Conservation (phyloP, 192 early-diverging fungal species). For the Backusella psychrophila region DNA sequence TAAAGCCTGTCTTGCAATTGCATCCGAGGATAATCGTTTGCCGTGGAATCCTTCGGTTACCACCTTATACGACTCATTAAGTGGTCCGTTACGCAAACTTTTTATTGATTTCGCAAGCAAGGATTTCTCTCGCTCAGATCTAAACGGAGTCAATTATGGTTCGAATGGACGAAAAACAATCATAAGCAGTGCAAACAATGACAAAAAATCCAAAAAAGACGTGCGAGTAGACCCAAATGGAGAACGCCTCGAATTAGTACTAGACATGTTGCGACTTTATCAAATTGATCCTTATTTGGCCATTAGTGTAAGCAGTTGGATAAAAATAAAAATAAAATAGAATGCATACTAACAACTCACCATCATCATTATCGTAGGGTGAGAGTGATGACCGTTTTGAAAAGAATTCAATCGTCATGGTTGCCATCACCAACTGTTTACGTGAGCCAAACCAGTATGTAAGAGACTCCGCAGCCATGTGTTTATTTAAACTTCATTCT, state of each 20-base stretch:
- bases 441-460: constrained; percentile 69
- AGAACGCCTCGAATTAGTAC: constrained; percentile 83
- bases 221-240: constrained; percentile 42
- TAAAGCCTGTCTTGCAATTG: constrained; percentile 69
- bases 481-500: constrained; percentile 72
- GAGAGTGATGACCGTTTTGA: constrained; percentile 65
- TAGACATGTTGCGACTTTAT: constrained; percentile 74
- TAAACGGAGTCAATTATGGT: constrained; percentile 14
- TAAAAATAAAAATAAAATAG: neutral
- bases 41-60: constrained; percentile 71
- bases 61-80: constrained; percentile 55
- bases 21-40: constrained; percentile 60
- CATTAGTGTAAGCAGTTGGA: constrained; percentile 53
- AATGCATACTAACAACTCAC: neutral
- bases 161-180: constrained; percentile 29
- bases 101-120: constrained; percentile 55
- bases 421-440: constrained; percentile 72
- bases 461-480: constrained; percentile 67
- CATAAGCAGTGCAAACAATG: constrained; percentile 26
- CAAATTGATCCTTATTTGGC: constrained; percentile 73
- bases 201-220: constrained; percentile 49
- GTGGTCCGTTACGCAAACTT: constrained; percentile 57
- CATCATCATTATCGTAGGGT: constrained; percentile 29
- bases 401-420: constrained; percentile 71
- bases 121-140: constrained; percentile 30